Percentiles rank a stretch among this genome's conserved stretches.
phyloP scores from a whole-genome alignment of 169 alveolate species.

The Eimeria necatrix region DNA sequence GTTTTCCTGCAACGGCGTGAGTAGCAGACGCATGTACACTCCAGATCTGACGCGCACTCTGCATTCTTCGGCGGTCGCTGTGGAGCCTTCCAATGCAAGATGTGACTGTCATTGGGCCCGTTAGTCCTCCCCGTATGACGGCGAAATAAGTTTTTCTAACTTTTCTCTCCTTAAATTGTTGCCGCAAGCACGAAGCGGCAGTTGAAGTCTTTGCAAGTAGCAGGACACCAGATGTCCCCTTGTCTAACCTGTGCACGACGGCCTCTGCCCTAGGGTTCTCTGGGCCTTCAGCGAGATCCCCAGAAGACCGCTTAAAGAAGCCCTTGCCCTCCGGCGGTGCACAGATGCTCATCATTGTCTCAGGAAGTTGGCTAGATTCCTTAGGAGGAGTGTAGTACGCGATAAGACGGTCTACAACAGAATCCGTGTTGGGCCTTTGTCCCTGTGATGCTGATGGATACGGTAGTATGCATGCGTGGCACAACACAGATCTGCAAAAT shows the following conservation, averaged over 20 bases:
- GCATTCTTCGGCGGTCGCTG: constrained; percentile 68
- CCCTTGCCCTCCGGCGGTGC: not conserved
- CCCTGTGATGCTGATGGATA: not conserved
- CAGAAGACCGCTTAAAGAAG: not conserved
- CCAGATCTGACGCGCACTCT: constrained; percentile 51
- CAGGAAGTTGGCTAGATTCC: constrained; percentile 1
- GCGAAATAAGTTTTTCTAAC: constrained; percentile 76
- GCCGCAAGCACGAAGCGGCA: constrained; percentile 52
- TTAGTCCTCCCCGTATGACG: constrained; percentile 44
- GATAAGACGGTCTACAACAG: constrained; percentile 37
- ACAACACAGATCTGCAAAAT: not conserved
- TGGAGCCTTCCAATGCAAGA: constrained; percentile 73
- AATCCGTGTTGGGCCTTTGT: not conserved
- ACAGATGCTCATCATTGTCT: constrained; percentile 9
- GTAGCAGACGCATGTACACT: constrained; percentile 6
- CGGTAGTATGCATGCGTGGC: not conserved
- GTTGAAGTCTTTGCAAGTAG: constrained; percentile 73
- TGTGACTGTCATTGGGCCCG: constrained; percentile 55
- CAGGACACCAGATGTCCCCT: constrained; percentile 78
- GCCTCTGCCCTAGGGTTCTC: not conserved
- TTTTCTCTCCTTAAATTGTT: constrained; percentile 63
- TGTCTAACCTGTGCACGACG: constrained; percentile 78
- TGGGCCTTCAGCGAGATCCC: not conserved
- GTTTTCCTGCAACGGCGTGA: constrained; percentile 2
- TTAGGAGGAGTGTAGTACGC: constrained; percentile 11